phyloP scores from a whole-genome alignment of 371 early-diverging fungal species.

The Synchytrium microbalum region DNA sequence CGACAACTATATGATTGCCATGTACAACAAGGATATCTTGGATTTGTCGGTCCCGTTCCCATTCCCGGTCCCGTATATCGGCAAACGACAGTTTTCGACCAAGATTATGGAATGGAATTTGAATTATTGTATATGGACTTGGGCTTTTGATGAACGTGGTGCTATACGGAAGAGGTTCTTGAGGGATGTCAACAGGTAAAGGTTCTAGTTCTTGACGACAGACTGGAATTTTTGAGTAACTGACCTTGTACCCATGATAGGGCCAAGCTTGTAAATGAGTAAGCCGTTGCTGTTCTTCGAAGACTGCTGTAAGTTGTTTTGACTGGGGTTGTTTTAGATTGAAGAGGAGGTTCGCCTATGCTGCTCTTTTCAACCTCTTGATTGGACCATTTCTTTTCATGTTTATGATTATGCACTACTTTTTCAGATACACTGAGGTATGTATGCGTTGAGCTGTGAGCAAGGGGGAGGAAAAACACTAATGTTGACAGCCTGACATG shows the following conservation, averaged over 20 bases:
- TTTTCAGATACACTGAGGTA: conserved; percentile 93
- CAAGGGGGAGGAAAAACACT: background rate
- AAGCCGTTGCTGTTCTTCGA: background rate
- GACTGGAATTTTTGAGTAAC: background rate
- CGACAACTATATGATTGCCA: conserved; percentile 92
- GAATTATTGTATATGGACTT: conserved; percentile 70
- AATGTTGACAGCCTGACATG: conserved; percentile 3
- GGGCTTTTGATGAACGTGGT: conserved; percentile 79
- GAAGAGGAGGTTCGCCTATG: conserved; percentile 70
- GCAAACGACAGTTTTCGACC: conserved; percentile 53
- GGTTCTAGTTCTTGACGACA: background rate
- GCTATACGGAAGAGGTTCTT: conserved; percentile 73
- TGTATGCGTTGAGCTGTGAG: conserved; percentile 7
- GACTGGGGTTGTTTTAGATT: conserved; percentile 39
- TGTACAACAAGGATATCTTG: conserved; percentile 86
- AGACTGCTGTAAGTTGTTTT: background rate
- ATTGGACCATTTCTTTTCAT: conserved; percentile 82
- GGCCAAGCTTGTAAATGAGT: conserved; percentile 10
- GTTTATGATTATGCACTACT: conserved; percentile 72
- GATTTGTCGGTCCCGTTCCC: conserved; percentile 60
- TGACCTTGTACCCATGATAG: conserved; percentile 10
- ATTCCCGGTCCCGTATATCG: conserved; percentile 29
- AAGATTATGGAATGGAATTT: conserved; percentile 90
- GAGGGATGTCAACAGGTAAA: conserved; percentile 41
- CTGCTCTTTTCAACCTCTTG: conserved; percentile 76